Percentiles rank a stretch among this genome's conserved stretches.
phyloP scores from a whole-genome alignment of 495 filamentous ascomycete species.

The Lepraria neglecta region DNA sequence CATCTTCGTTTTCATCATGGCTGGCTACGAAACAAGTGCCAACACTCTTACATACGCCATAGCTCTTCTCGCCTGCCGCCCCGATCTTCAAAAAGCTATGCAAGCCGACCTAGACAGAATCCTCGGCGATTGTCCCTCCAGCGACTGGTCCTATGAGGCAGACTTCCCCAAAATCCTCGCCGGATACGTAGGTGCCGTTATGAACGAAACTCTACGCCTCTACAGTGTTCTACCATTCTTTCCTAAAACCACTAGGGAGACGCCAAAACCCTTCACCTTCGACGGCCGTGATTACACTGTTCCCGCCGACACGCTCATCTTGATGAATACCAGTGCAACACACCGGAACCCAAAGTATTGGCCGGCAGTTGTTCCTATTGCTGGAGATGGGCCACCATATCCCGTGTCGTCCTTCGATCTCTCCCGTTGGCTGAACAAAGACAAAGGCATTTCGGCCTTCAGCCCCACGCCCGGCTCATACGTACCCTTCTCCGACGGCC shows the following conservation, averaged over 20 bases:
- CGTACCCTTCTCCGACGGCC: not conserved
- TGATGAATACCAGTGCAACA: constrained; percentile 1
- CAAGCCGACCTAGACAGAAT: constrained; percentile 57
- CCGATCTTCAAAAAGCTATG: constrained; percentile 49
- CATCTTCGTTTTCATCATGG: constrained; percentile 63
- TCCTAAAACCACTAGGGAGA: constrained; percentile 48
- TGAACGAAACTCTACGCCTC: constrained; percentile 62
- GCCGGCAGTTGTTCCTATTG: not conserved
- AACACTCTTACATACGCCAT: constrained; percentile 60
- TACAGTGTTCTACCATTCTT: constrained; percentile 55
- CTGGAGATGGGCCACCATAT: not conserved
- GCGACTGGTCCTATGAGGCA: constrained; percentile 56
- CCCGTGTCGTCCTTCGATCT: not conserved
- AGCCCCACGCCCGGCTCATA: not conserved
- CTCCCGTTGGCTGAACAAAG: not conserved
- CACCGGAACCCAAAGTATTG: not conserved
- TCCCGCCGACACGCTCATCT: constrained; percentile 1
- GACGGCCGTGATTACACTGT: not conserved
- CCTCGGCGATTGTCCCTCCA: constrained; percentile 43
- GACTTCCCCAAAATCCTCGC: constrained; percentile 51
- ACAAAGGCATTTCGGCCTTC: not conserved
- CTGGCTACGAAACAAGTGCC: constrained; percentile 67
- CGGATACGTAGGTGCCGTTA: constrained; percentile 57
- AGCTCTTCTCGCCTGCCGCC: constrained; percentile 54
- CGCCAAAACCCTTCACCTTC: not conserved